phyloP scores from a whole-genome alignment of 352 stramenopile species.

The Aphanomyces invadans region DNA sequence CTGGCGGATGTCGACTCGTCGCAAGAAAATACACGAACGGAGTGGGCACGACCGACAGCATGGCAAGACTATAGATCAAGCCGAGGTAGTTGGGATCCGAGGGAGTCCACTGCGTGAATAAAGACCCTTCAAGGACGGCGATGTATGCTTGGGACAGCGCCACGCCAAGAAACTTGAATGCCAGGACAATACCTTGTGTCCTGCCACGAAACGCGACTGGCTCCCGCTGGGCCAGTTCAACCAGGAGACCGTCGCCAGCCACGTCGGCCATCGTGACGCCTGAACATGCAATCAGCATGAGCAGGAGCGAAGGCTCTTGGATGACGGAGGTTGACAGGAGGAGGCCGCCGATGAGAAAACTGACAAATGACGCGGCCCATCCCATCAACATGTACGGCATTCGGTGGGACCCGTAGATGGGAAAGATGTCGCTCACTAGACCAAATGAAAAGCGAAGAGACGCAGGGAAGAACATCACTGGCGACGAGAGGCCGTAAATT shows the following conservation, averaged over 20 bases:
- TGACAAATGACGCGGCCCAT: conserved; percentile 43
- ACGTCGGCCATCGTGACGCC: conserved; percentile 83
- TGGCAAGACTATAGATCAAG: conserved; percentile 39
- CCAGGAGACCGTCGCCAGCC: conserved; percentile 67
- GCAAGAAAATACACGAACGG: conserved; percentile 45
- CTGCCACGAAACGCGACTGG: conserved; percentile 52
- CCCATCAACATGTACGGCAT: conserved; percentile 89
- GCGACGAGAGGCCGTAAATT: not conserved
- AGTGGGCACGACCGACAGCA: conserved; percentile 48
- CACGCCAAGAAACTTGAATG: not conserved
- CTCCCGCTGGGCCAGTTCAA: conserved; percentile 75
- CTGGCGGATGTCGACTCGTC: not conserved
- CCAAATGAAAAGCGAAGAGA: conserved; percentile 81
- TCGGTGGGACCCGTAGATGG: conserved; percentile 76
- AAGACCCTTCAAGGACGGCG: conserved; percentile 27
- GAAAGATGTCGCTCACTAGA: conserved; percentile 78
- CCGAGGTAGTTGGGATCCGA: conserved; percentile 44
- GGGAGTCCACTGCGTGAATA: conserved; percentile 38
- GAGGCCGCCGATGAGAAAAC: conserved; percentile 32
- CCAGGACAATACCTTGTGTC: conserved; percentile 33
- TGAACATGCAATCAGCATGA: conserved; percentile 72
- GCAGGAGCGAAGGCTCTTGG: conserved; percentile 40
- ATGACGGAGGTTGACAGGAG: conserved; percentile 41
- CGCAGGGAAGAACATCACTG: conserved; percentile 48
- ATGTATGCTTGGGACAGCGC: conserved; percentile 4